Evolutionary conservation across 768 basidiomycete genomes (phyloP).

Genomic region (Calocera viscosa): DNA sequence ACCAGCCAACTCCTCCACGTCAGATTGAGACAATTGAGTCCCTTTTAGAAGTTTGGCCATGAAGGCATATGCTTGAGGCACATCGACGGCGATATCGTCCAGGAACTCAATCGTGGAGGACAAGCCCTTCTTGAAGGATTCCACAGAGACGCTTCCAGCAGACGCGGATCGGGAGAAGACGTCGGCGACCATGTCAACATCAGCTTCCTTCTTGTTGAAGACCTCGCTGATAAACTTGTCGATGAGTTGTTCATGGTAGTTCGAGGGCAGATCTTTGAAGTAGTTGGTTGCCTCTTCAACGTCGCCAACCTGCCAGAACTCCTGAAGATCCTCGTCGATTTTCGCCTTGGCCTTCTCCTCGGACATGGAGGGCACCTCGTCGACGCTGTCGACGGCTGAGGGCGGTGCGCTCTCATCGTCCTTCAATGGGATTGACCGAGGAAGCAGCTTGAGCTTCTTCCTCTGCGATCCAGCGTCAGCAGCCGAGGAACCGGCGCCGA

Average conservation of each 20-base stretch:
- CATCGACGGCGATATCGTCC: conserved; percentile 82
- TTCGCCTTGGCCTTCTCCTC: conserved; percentile 58
- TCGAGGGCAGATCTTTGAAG: conserved; percentile 58
- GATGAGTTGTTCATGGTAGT: conserved; percentile 53
- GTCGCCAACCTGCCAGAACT: conserved; percentile 75
- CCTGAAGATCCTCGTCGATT: conserved; percentile 70
- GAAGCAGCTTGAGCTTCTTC: conserved; percentile 59
- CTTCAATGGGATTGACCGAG: conserved; percentile 57
- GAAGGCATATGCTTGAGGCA: conserved; percentile 68
- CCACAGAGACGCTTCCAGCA: conserved; percentile 46
- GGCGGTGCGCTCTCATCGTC: conserved; percentile 28
- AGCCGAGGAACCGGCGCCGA: conserved; percentile 38
- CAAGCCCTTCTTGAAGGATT: conserved; percentile 66
- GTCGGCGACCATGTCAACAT: conserved; percentile 63
- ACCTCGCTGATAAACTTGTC: conserved; percentile 62
- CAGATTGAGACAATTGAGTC: conserved; percentile 42
- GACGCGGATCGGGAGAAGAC: conserved; percentile 53
- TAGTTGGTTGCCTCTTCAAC: conserved; percentile 80
- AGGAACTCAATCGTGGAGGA: conserved; percentile 55
- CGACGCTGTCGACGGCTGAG: conserved; percentile 38
- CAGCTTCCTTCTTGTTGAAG: conserved; percentile 69
- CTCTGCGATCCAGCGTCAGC: conserved; percentile 39
- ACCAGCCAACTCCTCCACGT: conserved; percentile 31
- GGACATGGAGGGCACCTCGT: conserved; percentile 42
- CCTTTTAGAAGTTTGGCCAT: conserved; percentile 66